Conservation (phyloP, 768 basidiomycete species). For the Hericium coralloides region DNA sequence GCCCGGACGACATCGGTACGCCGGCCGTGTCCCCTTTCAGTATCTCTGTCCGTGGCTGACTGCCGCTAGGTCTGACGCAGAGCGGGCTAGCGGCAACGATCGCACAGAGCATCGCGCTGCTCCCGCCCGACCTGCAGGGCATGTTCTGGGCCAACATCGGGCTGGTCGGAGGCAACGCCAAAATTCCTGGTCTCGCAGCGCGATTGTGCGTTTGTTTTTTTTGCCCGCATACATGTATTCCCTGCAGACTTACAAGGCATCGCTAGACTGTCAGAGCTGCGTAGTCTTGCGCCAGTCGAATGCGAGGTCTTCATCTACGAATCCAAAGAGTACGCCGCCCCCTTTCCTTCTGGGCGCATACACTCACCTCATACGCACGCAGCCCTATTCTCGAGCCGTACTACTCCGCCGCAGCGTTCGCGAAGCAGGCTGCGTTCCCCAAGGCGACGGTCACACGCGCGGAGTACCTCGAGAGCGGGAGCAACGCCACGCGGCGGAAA, state of each 20-base stretch:
- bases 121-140: slow-evolving; percentile 77
- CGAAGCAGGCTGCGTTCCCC: slow-evolving; percentile 40
- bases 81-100: slow-evolving; percentile 71
- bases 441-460: slow-evolving; percentile 57
- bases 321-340: slow-evolving; percentile 56
- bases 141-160: slow-evolving; percentile 97
- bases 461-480: slow-evolving; percentile 83
- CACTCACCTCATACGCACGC: slow-evolving; percentile 5
- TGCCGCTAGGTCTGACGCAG: slow-evolving; percentile 60
- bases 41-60: background rate
- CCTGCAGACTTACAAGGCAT: background rate
- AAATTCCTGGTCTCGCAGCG: slow-evolving; percentile 62
- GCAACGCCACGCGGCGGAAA: slow-evolving; percentile 63
- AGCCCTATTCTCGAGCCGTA: slow-evolving; percentile 66
- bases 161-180: slow-evolving; percentile 76
- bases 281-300: slow-evolving; percentile 73
- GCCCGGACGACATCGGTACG: slow-evolving; percentile 82
- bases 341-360: slow-evolving; percentile 7
- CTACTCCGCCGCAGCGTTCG: slow-evolving; percentile 49
- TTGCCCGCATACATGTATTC: background rate
- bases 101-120: slow-evolving; percentile 61
- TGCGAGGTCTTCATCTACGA: slow-evolving; percentile 67
- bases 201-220: slow-evolving; percentile 51
- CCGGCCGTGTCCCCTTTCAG: slow-evolving; percentile 8
- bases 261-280: slow-evolving; percentile 61